Base-by-base conservation (phyloP, 345 rosid genomes). In the Cardamine chenopodiifolia region DNA sequence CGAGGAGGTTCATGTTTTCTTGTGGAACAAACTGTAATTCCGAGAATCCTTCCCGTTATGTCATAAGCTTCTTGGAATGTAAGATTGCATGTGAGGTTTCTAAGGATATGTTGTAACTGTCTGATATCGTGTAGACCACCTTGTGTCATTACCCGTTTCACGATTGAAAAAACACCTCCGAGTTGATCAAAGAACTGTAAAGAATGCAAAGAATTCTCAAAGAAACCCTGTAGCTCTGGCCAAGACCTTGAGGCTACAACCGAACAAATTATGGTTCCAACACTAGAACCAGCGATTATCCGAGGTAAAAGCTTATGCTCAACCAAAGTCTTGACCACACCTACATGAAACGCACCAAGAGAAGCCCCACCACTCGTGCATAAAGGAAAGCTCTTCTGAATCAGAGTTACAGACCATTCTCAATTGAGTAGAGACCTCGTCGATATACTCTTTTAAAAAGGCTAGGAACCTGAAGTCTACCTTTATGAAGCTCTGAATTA, bases 361-460 rank as follows among this genome's bases (percentile, higher is more conserved):
- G 98, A 92, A 65, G 99, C 98, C 73, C 97, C 99, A 57, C 99
- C 99, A n/a, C 99, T 96, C 99, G 40, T 96, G 99, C 98, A 92
- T 86, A 66, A 92, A 96, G 18, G 96, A 71, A 53, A 96, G 94
- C 82, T 92, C 98, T 72, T 90, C 99, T 0, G 97, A 83, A 48
- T 89, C 94, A 1, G 96, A 90, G 63, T 86, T 83, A 1, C 96
- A 96, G 3, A 96, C 99, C 93, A 96, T 88, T 60, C 90, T 89
- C 73, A 96, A 77, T 60, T 96, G 99, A 68, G 94, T 92, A 10
- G 96, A 87, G 48, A 90, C 99, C 73, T 96, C 99, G 9, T 88
- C 95, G 0, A 92, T 95, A 63, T 95, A 92, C 69, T 95, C 99
- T 82, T 95, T 89, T 15, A 95, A 95, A 92, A 76, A 87, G 96